Conservation (phyloP, 176 grass and related monocot genomes). For the Oryza australiensis region DNA sequence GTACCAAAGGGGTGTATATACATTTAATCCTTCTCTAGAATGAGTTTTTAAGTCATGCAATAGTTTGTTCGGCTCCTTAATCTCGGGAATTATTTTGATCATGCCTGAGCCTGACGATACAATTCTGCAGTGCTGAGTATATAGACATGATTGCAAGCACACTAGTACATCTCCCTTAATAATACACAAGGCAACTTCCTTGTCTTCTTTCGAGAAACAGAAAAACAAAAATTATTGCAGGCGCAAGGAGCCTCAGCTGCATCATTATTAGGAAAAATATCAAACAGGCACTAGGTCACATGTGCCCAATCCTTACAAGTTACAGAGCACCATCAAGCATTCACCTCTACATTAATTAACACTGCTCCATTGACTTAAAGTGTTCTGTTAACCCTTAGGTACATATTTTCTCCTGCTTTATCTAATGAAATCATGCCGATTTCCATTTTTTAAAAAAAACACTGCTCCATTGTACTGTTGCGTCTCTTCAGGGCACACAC, state of each 20-base stretch:
- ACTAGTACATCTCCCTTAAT: neutral
- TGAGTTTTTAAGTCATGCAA: neutral
- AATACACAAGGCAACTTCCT: neutral
- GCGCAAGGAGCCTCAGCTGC: neutral
- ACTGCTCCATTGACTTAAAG: no score
- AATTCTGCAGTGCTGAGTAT: neutral
- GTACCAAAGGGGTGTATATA: neutral
- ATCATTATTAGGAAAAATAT: no score
- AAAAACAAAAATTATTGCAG: neutral
- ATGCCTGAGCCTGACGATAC: neutral
- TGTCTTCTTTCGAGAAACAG: neutral
- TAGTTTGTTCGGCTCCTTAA: constrained; percentile 15
- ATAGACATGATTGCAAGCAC: neutral
- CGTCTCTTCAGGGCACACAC: no score
- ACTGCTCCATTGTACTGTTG: no score
- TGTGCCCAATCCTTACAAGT: neutral
- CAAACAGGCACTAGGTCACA: constrained; percentile 12
- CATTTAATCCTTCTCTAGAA: neutral
- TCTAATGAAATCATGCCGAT: no score
- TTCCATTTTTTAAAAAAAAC: no score
- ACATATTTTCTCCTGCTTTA: no score
- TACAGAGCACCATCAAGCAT: constrained; percentile 23
- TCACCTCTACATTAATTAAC: neutral
- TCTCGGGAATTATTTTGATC: neutral
- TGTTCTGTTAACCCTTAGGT: no score